These are phyloP conservation scores for Pseudomassariella vexata DNA, from an alignment of 2,329 filamentous ascomycete genomes.

Conservation along the genomic window DNA sequence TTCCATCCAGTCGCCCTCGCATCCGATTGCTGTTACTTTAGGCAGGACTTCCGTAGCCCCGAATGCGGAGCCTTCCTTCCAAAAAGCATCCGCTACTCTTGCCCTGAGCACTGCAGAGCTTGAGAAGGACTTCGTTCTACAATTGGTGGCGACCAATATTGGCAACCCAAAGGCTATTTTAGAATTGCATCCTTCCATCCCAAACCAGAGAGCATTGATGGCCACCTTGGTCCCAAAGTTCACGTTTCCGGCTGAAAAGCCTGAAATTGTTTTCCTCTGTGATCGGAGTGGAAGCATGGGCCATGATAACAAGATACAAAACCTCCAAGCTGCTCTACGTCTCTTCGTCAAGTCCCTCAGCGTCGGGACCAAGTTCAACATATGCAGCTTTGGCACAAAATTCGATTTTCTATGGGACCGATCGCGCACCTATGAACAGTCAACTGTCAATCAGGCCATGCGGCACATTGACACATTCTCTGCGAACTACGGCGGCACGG, in stretches of 20 bases:
- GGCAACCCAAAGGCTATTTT: slow-evolving; percentile 59
- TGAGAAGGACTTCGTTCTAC: slow-evolving; percentile 61
- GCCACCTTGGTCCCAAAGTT: slow-evolving; percentile 66
- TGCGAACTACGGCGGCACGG: slow-evolving; percentile 47
- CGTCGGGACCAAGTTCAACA: slow-evolving; percentile 61
- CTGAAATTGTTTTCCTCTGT: slow-evolving; percentile 67
- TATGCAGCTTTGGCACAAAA: slow-evolving; percentile 57
- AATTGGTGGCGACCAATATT: slow-evolving; percentile 55
- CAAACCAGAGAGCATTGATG: slow-evolving; percentile 63
- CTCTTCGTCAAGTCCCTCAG: slow-evolving; percentile 63
- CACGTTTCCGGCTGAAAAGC: slow-evolving; percentile 44
- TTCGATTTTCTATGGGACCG: slow-evolving; percentile 41
- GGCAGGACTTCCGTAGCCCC: slow-evolving; percentile 46
- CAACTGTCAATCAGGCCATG: slow-evolving; percentile 36
- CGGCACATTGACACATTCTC: slow-evolving; percentile 34
- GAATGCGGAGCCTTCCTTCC: slow-evolving; percentile 43
- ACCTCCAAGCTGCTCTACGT: slow-evolving; percentile 49
- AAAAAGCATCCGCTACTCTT: slow-evolving; percentile 57
- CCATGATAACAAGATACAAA: slow-evolving; percentile 42
- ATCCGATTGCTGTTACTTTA: slow-evolving; percentile 60
- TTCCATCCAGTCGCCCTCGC: slow-evolving; percentile 60
- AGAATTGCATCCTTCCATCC: slow-evolving; percentile 57
- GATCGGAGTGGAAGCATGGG: slow-evolving; percentile 67
- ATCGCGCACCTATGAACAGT: slow-evolving; percentile 39
- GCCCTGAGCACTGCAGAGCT: slow-evolving; percentile 47